These are phyloP conservation scores for Pseudonitzschia multiseries DNA, from an alignment of 108 stramenopile genomes.

Conservation along the genomic window DNA sequence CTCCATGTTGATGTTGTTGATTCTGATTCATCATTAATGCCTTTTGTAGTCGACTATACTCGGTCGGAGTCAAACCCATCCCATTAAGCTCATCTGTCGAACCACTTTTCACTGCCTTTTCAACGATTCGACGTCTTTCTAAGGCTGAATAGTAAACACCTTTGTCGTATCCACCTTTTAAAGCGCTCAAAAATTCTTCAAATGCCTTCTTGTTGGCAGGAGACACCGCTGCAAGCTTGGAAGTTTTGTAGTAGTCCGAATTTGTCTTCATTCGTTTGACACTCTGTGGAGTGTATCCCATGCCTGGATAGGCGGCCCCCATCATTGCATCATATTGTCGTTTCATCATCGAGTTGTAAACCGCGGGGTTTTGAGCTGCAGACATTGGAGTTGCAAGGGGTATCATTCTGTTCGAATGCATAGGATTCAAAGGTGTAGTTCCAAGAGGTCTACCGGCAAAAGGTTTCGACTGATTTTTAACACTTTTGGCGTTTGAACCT, in stretches of 20 bases:
- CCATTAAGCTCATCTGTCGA: slow-evolving; percentile 44
- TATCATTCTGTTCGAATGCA: slow-evolving; percentile 10
- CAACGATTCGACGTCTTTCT: slow-evolving; percentile 73
- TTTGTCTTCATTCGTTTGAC: slow-evolving; percentile 4
- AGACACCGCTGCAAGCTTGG: background rate
- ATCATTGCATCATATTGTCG: slow-evolving; percentile 19
- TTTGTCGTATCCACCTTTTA: slow-evolving; percentile 74
- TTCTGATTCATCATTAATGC: background rate
- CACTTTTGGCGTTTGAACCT: slow-evolving; percentile 24
- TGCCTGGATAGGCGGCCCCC: background rate
- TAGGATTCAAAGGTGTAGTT: background rate
- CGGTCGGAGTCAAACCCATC: slow-evolving; percentile 56
- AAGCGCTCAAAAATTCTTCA: slow-evolving; percentile 16
- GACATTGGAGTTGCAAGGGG: slow-evolving; percentile 16
- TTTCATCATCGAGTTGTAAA: slow-evolving; percentile 15
- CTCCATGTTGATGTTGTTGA: background rate
- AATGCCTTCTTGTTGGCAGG: slow-evolving; percentile 5
- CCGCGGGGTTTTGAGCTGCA: background rate
- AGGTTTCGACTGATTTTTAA: background rate
- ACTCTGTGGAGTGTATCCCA: slow-evolving; percentile 18
- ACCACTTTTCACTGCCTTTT: slow-evolving; percentile 38
- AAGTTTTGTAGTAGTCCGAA: background rate
- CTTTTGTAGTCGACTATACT: slow-evolving; percentile 29
- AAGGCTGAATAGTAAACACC: slow-evolving; percentile 69
- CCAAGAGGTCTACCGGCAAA: background rate